Conservation (phyloP, 2,329 filamentous ascomycete species). For the Xylaria sp. region DNA sequence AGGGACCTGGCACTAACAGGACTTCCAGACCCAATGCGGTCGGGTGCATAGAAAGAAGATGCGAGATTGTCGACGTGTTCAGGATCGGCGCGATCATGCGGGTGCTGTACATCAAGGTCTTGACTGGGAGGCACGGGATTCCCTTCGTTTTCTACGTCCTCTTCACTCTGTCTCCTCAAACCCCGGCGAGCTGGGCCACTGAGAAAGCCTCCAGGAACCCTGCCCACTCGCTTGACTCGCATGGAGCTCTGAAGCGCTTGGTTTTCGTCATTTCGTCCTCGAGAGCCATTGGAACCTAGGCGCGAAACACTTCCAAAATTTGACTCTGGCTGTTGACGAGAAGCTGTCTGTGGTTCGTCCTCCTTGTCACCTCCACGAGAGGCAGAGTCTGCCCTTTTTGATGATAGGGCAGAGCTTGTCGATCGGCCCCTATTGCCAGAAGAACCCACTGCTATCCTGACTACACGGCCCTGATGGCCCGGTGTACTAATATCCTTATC, state of each 20-base stretch:
- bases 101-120: constrained; percentile 56
- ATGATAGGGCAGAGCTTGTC: constrained; percentile 51
- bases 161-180: constrained; percentile 73
- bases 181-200: constrained; percentile 83
- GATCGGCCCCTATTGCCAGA: constrained; percentile 58
- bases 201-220: constrained; percentile 79
- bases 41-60: constrained; percentile 60
- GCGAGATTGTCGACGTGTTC: constrained; percentile 52
- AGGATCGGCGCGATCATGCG: constrained; percentile 51
- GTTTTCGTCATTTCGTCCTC: constrained; percentile 70
- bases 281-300: constrained; percentile 62
- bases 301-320: constrained; percentile 65
- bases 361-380: constrained; percentile 56
- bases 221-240: constrained; percentile 80
- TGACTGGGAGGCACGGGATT: constrained; percentile 54
- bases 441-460: constrained; percentile 65
- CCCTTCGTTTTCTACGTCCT: constrained; percentile 65
- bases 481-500: constrained; percentile 64
- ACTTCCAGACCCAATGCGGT: constrained; percentile 68
- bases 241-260: constrained; percentile 76
- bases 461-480: constrained; percentile 61
- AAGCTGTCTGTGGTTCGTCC: constrained; percentile 63
- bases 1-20: constrained; percentile 63
- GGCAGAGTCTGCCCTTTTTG: constrained; percentile 49
- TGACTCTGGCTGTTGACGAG: constrained; percentile 59